phyloP scores from a whole-genome alignment of 1,284 basidiomycete genomes.

The Pulveroboletus sp. region DNA sequence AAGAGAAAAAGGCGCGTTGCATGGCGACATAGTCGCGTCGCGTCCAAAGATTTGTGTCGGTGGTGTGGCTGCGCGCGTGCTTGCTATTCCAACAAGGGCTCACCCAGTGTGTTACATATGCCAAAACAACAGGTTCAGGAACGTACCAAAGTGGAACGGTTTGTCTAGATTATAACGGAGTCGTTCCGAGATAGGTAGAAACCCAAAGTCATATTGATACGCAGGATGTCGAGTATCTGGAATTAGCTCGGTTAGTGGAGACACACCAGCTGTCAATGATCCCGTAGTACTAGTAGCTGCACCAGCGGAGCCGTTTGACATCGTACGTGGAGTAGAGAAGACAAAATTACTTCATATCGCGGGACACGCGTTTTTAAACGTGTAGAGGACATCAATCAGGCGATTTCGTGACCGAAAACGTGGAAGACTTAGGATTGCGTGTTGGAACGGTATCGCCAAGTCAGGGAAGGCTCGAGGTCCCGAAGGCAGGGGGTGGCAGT shows the following conservation, averaged over 20 bases:
- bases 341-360: not conserved
- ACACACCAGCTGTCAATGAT: too few relatives aligned
- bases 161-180: constrained; percentile 59
- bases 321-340: constrained; percentile 1
- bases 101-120: constrained; percentile 64
- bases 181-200: constrained; percentile 64
- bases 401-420: not conserved
- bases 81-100: too few relatives aligned
- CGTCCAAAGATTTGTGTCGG: too few relatives aligned
- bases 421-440: too few relatives aligned
- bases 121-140: constrained; percentile 66
- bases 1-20: too few relatives aligned
- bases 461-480: too few relatives aligned
- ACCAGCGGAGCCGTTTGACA: not conserved
- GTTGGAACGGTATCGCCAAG: too few relatives aligned
- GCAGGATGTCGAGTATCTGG: not conserved
- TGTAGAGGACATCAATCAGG: not conserved
- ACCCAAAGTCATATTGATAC: constrained; percentile 47
- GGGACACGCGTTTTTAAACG: constrained; percentile 7
- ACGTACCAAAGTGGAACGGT: constrained; percentile 57
- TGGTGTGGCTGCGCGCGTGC: too few relatives aligned
- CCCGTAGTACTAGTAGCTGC: not conserved
- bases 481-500: too few relatives aligned
- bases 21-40: too few relatives aligned
- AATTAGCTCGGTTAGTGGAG: too few relatives aligned